Evolutionary conservation across 352 stramenopile genomes (phyloP).

Genomic region (Globisporangium echinulatum): DNA sequence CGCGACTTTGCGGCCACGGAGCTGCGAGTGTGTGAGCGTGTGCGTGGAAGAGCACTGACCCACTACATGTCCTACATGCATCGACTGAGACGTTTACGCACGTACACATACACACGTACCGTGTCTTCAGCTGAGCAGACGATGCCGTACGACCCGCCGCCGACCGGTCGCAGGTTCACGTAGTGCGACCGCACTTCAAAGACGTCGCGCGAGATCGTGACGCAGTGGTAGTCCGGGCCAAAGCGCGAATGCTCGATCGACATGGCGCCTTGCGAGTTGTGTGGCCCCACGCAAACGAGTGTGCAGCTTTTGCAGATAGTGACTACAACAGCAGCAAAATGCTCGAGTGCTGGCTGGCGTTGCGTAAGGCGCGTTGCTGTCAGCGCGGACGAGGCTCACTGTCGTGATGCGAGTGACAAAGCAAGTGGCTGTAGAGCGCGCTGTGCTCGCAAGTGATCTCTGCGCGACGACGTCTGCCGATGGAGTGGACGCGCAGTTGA

Average conservation of each 20-base stretch:
- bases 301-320: too few species aligned
- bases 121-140: constrained; percentile 90
- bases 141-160: constrained; percentile 89
- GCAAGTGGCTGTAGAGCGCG: too few species aligned
- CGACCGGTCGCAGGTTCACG: constrained; percentile 68
- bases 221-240: constrained; percentile 74
- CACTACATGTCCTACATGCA: not conserved
- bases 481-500: too few species aligned
- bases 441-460: too few species aligned
- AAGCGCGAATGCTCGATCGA: constrained; percentile 68
- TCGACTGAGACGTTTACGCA: not conserved
- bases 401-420: too few species aligned
- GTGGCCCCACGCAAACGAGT: too few species aligned
- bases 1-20: constrained; percentile 79
- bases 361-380: too few species aligned
- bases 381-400: too few species aligned
- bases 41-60: not conserved
- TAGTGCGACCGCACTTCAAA: constrained; percentile 84
- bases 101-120: constrained; percentile 22
- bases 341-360: too few species aligned
- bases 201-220: constrained; percentile 73
- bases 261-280: constrained; percentile 18
- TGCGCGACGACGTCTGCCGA: too few species aligned
- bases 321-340: too few species aligned
- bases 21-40: constrained; percentile 19